Base-by-base conservation (phyloP, 108 stramenopile genomes). In the Skeletonema tropicum region DNA sequence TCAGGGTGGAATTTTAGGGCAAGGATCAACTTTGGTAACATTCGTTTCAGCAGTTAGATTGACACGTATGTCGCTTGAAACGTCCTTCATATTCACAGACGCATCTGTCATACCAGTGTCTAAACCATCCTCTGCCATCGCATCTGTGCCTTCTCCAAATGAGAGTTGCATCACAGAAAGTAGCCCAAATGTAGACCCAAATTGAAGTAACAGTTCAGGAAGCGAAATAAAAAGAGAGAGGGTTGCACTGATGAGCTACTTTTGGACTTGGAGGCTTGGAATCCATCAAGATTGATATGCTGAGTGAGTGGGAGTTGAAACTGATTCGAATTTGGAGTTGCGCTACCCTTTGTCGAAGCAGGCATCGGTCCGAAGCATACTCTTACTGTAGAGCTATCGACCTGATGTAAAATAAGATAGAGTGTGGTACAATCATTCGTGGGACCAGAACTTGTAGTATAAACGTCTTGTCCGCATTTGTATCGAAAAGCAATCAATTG, bases 281-380 rank as follows among this genome's bases (percentile, higher is more conserved):
- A 86, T 31, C 89, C 90, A 60, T 86, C 83, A 8, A 92, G 57
- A 72, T 94, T 94, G 62, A 92, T 38, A 71, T 94, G 88, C 11
- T 82, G 74, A 19, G 72, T 66, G 5, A 92, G 45, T 13, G 81
- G 39, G 77, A 94, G 87, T 32, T 59, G 49, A 9, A 90, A 72
- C 4, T 68, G 63, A 26, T 60, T 41, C 49, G 63, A 26, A 35
- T 33, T 13, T 29, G 38, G 15, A 17, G 33, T 41, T 70, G 21
- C 46, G 36, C 41, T 35, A 11, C 19, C 25, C 73, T 39, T 73
- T 57, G 29, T 38, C 15, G 42, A n/a, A 45, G 61, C 41, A 42
- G 39, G 41, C 46, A 71, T 21, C 2, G 82, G 58, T 23, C 76
- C 76, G 23, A 78, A 82, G 29, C 59, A 65, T 11, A 76, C 71